These are phyloP conservation scores for Hortaea werneckii DNA, from an alignment of 2,329 filamentous ascomycete species.

Conservation along the genomic window DNA sequence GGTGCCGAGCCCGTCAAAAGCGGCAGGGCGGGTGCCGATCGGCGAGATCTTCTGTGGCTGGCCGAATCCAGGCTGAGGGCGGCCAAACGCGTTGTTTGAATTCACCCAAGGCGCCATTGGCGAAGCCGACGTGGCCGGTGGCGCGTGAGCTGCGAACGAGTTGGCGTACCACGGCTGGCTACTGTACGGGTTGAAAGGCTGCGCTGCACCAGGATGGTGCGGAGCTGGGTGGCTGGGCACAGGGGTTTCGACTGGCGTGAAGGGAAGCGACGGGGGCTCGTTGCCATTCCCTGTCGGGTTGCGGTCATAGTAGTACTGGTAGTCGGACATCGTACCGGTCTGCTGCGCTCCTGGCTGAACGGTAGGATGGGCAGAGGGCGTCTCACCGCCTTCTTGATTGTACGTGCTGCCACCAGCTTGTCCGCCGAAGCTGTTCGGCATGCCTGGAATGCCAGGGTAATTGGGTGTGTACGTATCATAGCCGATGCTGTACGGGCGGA, in stretches of 20 bases:
- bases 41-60: too few relatives aligned
- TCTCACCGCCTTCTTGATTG: neutral
- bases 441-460: slow-evolving; percentile 23
- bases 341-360: slow-evolving; percentile 2
- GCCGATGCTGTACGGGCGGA: slow-evolving; percentile 22
- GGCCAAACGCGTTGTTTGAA: too few relatives aligned
- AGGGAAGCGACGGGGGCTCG: slow-evolving; percentile 1
- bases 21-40: too few relatives aligned
- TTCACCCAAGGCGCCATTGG: too few relatives aligned
- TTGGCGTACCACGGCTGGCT: neutral
- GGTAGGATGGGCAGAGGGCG: neutral
- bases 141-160: neutral
- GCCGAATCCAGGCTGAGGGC: too few relatives aligned
- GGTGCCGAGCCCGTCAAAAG: too few relatives aligned
- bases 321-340: slow-evolving; percentile 7
- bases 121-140: neutral
- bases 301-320: slow-evolving; percentile 13
- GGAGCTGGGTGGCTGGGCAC: neutral
- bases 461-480: slow-evolving; percentile 26
- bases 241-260: neutral
- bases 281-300: slow-evolving; percentile 1
- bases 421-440: slow-evolving; percentile 19
- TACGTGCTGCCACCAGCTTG: neutral
- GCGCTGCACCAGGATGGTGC: neutral
- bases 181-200: neutral